These are phyloP conservation scores for Chlorella sp. DNA, from an alignment of 139 green algal genomes.

Conservation along the genomic window DNA sequence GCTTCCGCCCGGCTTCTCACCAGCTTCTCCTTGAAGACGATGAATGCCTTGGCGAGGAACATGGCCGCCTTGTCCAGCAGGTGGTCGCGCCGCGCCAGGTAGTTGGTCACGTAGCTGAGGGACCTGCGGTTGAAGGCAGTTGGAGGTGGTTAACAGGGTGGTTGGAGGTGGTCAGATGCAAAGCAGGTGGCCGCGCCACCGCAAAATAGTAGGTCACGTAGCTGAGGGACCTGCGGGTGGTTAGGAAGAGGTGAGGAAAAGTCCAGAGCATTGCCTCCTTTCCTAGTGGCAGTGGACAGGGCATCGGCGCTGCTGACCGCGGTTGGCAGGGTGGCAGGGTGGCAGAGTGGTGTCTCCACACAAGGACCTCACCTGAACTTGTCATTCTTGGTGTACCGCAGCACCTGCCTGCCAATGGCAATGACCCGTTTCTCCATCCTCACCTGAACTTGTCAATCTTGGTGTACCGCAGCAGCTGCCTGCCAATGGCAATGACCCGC, in stretches of 20 bases:
- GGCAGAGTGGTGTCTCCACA: no score
- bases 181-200: no score
- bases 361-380: no score
- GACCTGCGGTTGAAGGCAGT: no score
- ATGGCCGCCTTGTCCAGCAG: slow-evolving; percentile 24
- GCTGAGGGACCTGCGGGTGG: neutral
- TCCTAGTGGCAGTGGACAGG: no score
- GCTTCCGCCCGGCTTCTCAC: neutral
- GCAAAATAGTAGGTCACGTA: slow-evolving; percentile 9
- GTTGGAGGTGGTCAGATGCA: no score
- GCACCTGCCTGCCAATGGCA: neutral
- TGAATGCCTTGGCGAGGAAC: slow-evolving; percentile 15
- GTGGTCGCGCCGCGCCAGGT: slow-evolving; percentile 13
- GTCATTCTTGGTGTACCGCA: slow-evolving; percentile 14
- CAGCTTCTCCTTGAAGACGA: slow-evolving; percentile 18
- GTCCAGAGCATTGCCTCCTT: no score
- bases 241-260: no score
- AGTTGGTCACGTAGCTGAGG: slow-evolving; percentile 1
- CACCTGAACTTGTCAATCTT: slow-evolving; percentile 18
- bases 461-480: slow-evolving; percentile 3
- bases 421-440: slow-evolving; percentile 10
- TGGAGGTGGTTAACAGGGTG: no score
- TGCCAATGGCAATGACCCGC: slow-evolving; percentile 2
- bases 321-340: no score
- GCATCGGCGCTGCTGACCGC: no score